phyloP scores from a whole-genome alignment of 305 asterid species.

The Fraxinus sp. region DNA sequence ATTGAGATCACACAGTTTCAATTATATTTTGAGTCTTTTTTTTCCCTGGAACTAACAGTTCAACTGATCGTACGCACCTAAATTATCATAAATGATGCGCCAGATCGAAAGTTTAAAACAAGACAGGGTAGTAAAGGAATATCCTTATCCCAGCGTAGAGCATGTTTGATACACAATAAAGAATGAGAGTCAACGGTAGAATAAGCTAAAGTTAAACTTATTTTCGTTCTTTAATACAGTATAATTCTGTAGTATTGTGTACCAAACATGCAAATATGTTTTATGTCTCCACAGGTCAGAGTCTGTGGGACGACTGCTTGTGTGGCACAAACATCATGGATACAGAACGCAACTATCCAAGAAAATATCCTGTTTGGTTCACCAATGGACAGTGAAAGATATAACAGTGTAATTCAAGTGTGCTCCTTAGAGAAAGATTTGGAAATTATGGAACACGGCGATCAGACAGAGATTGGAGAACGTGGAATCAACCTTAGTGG shows the following conservation, averaged over 20 bases:
- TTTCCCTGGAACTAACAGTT: neutral
- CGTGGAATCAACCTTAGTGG: constrained; percentile 86
- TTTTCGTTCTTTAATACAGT: neutral
- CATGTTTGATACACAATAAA: neutral
- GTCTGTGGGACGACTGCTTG: constrained; percentile 68
- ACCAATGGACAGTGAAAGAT: constrained; percentile 46
- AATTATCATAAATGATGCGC: neutral
- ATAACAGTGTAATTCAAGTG: constrained; percentile 47
- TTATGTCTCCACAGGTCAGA: constrained; percentile 37
- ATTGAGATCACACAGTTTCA: neutral
- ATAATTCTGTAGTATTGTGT: neutral
- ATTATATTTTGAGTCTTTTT: neutral
- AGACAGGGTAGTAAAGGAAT: neutral
- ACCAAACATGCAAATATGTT: neutral
- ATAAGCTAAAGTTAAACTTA: neutral
- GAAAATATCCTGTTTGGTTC: constrained; percentile 74
- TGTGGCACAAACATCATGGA: constrained; percentile 70
- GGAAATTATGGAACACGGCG: constrained; percentile 66
- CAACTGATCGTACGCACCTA: neutral
- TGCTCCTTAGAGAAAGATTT: constrained; percentile 73
- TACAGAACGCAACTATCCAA: constrained; percentile 65
- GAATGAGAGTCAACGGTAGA: neutral
- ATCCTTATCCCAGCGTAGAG: neutral
- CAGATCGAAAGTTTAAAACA: neutral
- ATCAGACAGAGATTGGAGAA: constrained; percentile 81